phyloP scores from a whole-genome alignment of 306 rosid genomes.

The Cucumis melo region DNA sequence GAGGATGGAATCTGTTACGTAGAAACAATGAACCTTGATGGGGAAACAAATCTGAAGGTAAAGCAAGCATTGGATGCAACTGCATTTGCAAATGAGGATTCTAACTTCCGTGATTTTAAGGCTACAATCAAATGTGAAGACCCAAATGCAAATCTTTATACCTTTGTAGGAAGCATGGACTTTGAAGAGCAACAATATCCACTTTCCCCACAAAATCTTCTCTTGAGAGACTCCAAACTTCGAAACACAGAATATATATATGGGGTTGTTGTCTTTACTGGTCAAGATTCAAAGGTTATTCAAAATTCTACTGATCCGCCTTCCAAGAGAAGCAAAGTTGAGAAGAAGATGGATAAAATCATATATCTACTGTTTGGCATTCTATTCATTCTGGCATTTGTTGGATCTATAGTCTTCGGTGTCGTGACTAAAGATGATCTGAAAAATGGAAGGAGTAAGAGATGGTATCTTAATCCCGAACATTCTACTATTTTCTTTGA shows the following conservation, averaged over 20 bases:
- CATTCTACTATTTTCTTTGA: conserved; percentile 64
- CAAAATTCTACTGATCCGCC: conserved; percentile 88
- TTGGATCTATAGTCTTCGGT: conserved; percentile 83
- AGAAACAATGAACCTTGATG: conserved; percentile 96
- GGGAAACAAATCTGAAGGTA: conserved; percentile 87
- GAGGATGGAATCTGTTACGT: conserved; percentile 92
- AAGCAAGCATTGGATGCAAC: conserved; percentile 79
- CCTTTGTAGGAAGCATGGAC: conserved; percentile 75
- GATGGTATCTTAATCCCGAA: conserved; percentile 93
- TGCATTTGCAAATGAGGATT: conserved; percentile 41
- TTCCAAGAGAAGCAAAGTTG: conserved; percentile 86
- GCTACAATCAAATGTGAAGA: conserved; percentile 85
- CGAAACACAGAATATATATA: conserved; percentile 77
- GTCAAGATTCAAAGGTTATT: conserved; percentile 81
- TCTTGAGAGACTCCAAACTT: conserved; percentile 86
- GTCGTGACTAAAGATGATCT: conserved; percentile 56
- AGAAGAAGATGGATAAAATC: conserved; percentile 86
- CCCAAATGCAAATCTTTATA: conserved; percentile 83
- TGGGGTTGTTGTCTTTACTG: conserved; percentile 81
- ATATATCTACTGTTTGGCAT: conserved; percentile 67
- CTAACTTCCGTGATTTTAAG: conserved; percentile 30
- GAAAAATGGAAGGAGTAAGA: conserved; percentile 40
- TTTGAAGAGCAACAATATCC: conserved; percentile 40
- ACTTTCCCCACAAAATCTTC: conserved; percentile 83
- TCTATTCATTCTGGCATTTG: conserved; percentile 50